phyloP scores from a whole-genome alignment of 768 basidiomycete species.

The Tephrocybe sp. region DNA sequence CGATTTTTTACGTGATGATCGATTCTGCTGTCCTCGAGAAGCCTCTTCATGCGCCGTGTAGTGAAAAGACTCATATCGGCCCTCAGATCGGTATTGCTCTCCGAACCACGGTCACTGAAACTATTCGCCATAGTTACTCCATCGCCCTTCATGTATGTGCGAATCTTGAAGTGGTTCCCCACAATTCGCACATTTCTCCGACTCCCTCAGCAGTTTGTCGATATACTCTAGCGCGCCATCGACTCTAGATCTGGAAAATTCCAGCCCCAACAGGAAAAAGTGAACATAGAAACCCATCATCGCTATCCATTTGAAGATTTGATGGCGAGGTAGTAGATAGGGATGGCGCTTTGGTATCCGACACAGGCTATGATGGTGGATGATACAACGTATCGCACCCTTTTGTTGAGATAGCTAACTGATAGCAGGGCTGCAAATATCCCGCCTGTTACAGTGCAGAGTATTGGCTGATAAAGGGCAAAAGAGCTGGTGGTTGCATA shows the following conservation, averaged over 20 bases:
- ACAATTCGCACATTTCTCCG: neutral
- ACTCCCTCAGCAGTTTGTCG: constrained; percentile 11
- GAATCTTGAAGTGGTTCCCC: no score
- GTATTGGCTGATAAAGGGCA: constrained; percentile 25
- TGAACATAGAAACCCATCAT: constrained; percentile 14
- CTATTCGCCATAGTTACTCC: no score
- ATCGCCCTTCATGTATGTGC: no score
- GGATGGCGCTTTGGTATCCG: constrained; percentile 21
- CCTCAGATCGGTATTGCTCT: no score
- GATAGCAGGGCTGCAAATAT: constrained; percentile 25
- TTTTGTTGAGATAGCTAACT: constrained; percentile 26
- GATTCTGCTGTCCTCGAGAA: no score
- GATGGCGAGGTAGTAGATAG: neutral
- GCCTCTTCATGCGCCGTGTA: no score
- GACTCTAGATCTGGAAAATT: constrained; percentile 19
- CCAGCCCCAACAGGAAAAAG: constrained; percentile 14
- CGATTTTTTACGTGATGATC: no score
- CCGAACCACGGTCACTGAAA: no score
- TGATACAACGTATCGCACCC: constrained; percentile 20
- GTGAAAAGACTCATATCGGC: no score
- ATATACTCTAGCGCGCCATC: constrained; percentile 8
- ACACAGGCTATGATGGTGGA: constrained; percentile 22
- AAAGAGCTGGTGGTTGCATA: constrained; percentile 20
- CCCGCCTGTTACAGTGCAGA: constrained; percentile 27
- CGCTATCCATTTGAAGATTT: constrained; percentile 14